Conservation (phyloP, 1,139 yeast genomes). For the Kodamaea fungicola region DNA sequence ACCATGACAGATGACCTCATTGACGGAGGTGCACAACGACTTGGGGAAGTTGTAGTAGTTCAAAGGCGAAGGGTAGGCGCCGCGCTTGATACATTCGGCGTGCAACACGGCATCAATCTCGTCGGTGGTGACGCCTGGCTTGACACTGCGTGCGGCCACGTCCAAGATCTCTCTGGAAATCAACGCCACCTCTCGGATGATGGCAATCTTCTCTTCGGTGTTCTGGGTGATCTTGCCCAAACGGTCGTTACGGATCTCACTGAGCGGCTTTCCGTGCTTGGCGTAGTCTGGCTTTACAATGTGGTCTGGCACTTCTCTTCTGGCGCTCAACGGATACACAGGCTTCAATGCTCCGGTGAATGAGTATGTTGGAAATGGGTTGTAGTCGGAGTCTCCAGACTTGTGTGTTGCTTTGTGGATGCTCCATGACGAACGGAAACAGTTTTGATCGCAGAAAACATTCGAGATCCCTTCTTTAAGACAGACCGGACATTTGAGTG, state of each 20-base stretch:
- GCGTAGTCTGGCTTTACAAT: conserved; percentile 87
- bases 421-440: conserved; percentile 77
- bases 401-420: conserved; percentile 51
- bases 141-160: conserved; percentile 74
- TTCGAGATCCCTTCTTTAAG: conserved; percentile 62
- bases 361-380: conserved; percentile 80
- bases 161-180: conserved; percentile 89
- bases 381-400: conserved; percentile 50
- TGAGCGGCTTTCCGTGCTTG: conserved; percentile 67
- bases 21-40: conserved; percentile 87
- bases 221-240: conserved; percentile 62
- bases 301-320: conserved; percentile 65
- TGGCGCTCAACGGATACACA: conserved; percentile 73
- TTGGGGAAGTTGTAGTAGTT: conserved; percentile 95
- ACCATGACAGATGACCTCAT: conserved; percentile 96
- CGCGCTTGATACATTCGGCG: conserved; percentile 81
- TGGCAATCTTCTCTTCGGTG: conserved; percentile 63
- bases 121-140: conserved; percentile 92
- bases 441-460: conserved; percentile 77
- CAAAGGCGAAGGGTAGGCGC: conserved; percentile 92
- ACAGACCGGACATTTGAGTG: conserved; percentile 89
- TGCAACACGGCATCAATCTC: conserved; percentile 86
- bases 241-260: conserved; percentile 75
- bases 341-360: conserved; percentile 79
- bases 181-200: conserved; percentile 68